Base-by-base conservation (phyloP, 2,329 filamentous ascomycete species). In the Chrysoporthe puriensis region DNA sequence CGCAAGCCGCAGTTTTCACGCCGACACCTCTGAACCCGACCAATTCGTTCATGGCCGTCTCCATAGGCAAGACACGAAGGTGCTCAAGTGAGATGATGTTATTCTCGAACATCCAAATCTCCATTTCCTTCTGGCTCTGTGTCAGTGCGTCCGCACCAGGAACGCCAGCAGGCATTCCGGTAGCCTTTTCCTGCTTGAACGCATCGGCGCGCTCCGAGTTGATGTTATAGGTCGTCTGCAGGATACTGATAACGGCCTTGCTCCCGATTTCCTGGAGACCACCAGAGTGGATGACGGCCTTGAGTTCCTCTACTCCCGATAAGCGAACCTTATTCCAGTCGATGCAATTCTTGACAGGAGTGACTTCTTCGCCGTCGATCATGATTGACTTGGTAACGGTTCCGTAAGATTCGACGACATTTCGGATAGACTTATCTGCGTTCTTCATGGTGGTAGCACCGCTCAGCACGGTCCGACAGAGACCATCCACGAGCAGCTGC, bases 251-350 rank as follows among this genome's bases (percentile, higher is more conserved):
- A 43, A 61, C 42, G 43, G 59, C 26, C 43, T 61, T 61, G 59
- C 59, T 61, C 6, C 42, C n/a, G 7, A 46, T 77, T 94, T 96
- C 18, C 83, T 82, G n/a, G 86, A 84, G 90, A 2, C 94, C 81
- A 0, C 93, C 93, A 11, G 91, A 92, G 8, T 80, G 79, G 74
- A 96, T 93, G 0, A 91, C 86, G 62, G 90, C 80, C 58, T 86
- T 86, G n/a, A 96, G 81, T 6, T 90, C 86, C 50, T 85, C 81
- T 4, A 86, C 75, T 1, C 86, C 77, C 1, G 89, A 86, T 36
- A 80, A 77, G 32, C 88, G 86, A 1, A 94, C 89, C 11, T 86
- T 87, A 72, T 93, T 87, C 90, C 91, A 95, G 74, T 94, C 82
- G 8, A 94, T 61, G 58, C 68, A 70, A 16, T 70, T 52, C 6